Evolutionary conservation across 2,329 filamentous ascomycete species (phyloP).

Genomic region (Claviceps cyperi): DNA sequence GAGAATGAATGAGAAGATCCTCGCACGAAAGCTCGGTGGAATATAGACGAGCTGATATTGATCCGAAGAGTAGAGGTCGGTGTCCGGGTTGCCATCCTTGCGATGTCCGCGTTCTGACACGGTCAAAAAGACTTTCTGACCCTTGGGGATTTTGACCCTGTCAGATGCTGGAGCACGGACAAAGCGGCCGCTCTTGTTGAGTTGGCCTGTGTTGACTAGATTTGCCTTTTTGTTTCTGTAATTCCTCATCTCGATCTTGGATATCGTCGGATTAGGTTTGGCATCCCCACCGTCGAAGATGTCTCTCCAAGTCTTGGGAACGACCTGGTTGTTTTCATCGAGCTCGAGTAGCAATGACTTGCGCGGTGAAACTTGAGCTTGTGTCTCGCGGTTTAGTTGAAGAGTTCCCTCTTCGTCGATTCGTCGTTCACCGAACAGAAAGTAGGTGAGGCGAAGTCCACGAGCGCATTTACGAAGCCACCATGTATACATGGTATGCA

Average conservation of each 20-base stretch:
- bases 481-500: constrained; percentile 84
- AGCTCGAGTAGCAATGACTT: constrained; percentile 32
- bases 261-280: constrained; percentile 25
- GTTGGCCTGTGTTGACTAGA: constrained; percentile 34
- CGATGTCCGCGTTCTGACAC: constrained; percentile 52
- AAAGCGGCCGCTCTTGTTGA: constrained; percentile 63
- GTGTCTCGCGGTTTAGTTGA: constrained; percentile 26
- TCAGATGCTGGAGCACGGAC: constrained; percentile 91
- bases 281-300: constrained; percentile 34
- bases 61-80: constrained; percentile 37
- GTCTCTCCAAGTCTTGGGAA: constrained; percentile 43
- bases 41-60: constrained; percentile 64
- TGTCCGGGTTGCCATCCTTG: constrained; percentile 37
- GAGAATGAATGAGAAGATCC: constrained; percentile 75
- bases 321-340: constrained; percentile 25
- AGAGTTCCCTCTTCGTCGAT: constrained; percentile 69
- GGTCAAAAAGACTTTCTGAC: constrained; percentile 63
- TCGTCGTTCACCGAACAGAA: constrained; percentile 74
- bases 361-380: constrained; percentile 21
- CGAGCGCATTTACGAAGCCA: constrained; percentile 87
- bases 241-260: constrained; percentile 20
- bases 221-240: constrained; percentile 26
- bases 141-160: constrained; percentile 85
- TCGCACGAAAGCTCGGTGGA: constrained; percentile 67
- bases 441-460: constrained; percentile 69